Evolutionary conservation across 2,329 filamentous ascomycete species (phyloP), one percentile per base, ranked within the genome.

Genomic region (Ramularia endophylla): DNA sequence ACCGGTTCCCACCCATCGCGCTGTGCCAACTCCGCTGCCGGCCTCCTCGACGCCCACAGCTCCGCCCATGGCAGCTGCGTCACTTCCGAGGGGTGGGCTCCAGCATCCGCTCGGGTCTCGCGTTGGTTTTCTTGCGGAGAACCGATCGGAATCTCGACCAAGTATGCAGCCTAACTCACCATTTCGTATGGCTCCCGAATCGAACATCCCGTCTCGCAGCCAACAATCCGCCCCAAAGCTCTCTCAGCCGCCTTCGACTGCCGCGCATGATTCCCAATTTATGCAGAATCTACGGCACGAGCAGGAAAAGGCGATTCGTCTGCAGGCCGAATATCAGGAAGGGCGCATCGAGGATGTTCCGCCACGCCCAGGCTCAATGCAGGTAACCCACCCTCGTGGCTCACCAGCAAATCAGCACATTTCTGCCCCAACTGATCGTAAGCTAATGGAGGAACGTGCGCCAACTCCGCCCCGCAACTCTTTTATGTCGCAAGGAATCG

Each of bases 121-220:
- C 16, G 51, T 61, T 38, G 53, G 55, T 8, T 58, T 62, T 43
- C 51, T 62, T 30, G 43, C 57, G 5, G 61, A 64, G 6, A 35
- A 51, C 13, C 49, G 56, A 16, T 41, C 53, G 16, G 59, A 62
- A 31, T 43, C 56, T 32, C 52, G 59, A 16, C 48, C 52, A 9
- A 45, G 41, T 30, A 29, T 53, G 32, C 35, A 41, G 29, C 35
- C 48, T 27, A 42, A 36, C 8, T 32, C 49, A 20, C 38, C 46
- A 22, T 50, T 52, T 34, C 42, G 50, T 18, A 33, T 48, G 30
- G 43, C 44, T 22, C 48, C 45, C 19, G 53, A 56, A 25, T 38
- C 47, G 17, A 38, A 48, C 16, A 45, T 42, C 20, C 50, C 50
- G 31, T 42, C 44, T 11, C 47, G 50, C 8, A 53, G 47, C 31